Percentiles rank a stretch among this genome's conserved stretches.
These are phyloP conservation scores for Acacia crassicarpa DNA, from an alignment of 306 rosid genomes.

Conservation along the genomic window DNA sequence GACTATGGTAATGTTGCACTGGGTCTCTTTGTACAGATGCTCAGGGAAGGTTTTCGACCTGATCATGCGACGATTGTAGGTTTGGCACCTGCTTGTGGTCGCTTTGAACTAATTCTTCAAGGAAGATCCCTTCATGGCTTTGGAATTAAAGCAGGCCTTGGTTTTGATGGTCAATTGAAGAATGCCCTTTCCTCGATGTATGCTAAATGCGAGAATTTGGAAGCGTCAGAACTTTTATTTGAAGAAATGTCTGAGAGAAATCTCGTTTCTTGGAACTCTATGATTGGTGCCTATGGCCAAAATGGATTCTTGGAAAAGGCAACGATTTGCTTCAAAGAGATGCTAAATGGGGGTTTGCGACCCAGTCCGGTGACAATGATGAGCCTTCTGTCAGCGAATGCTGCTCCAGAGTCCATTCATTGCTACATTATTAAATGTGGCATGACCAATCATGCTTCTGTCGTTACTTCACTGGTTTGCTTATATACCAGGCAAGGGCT, in stretches of 20 bases:
- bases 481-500: slow-evolving; percentile 54
- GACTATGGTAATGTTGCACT: slow-evolving; percentile 40
- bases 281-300: slow-evolving; percentile 73
- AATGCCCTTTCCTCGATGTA: slow-evolving; percentile 73
- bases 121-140: slow-evolving; percentile 58
- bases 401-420: slow-evolving; percentile 50
- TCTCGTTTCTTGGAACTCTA: slow-evolving; percentile 82
- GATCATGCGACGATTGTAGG: slow-evolving; percentile 47
- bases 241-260: slow-evolving; percentile 53
- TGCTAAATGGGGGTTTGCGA: slow-evolving; percentile 49
- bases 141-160: slow-evolving; percentile 50
- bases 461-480: slow-evolving; percentile 68
- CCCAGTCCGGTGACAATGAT: slow-evolving; percentile 64
- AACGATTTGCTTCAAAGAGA: slow-evolving; percentile 52
- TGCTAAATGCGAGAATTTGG: slow-evolving; percentile 65
- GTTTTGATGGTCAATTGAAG: slow-evolving; percentile 42
- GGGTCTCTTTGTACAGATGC: slow-evolving; percentile 42
- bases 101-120: slow-evolving; percentile 36
- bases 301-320: slow-evolving; percentile 57
- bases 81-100: slow-evolving; percentile 51
- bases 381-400: slow-evolving; percentile 68
- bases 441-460: slow-evolving; percentile 46
- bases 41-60: slow-evolving; percentile 47
- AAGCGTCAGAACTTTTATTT: slow-evolving; percentile 56
- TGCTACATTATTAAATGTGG: slow-evolving; percentile 61